Base-by-base conservation (phyloP, 306 rosid species). In the Trichosanthes truncata region DNA sequence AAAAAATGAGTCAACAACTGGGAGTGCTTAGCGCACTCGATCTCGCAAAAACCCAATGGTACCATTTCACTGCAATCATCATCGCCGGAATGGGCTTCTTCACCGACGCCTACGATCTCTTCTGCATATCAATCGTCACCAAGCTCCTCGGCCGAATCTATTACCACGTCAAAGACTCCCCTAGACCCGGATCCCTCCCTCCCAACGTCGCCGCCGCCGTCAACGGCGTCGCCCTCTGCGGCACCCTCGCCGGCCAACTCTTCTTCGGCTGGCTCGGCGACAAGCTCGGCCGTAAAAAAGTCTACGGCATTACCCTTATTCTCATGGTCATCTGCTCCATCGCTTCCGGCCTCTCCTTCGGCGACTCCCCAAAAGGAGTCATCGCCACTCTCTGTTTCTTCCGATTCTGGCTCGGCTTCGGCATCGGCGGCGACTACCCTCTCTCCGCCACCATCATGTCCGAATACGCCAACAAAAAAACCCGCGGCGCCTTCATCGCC, bases 1-100 rank as follows among this genome's bases (percentile, higher is more conserved):
- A 15, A 67, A 66, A 62, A 3, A 69, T 69, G 76, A 69, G 76
- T 21, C 62, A 86, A 48, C 85, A 84, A 75, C 62, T 89, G 29
- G 88, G 81, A 86, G 97, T 93, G 88, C 97, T 93, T 11, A 87
- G 82, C 65, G 93, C 98, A 81, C 93, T 93, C 9, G 98, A 93
- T 82, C 74, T 77, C 17, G 97, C 98, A 0, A 93, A 86, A 84
- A 93, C 97, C 31, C 98, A 91, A 74, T 88, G 79, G 91, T 93
- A 93, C 82, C 98, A 93, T 57, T 93, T 93, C 90, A 93, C 93
- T 0, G 96, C 98, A 60, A 93, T 93, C 62, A 91, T 93, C 82
- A 88, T 93, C 26, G 98, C 98, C 46, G 98, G 98, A 67, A 93
- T 93, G 98, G 98, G 98, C 2, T 93, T 93, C 77, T 93, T 93